Base-by-base conservation (phyloP, 768 basidiomycete genomes). In the Clathrus columnatus region DNA sequence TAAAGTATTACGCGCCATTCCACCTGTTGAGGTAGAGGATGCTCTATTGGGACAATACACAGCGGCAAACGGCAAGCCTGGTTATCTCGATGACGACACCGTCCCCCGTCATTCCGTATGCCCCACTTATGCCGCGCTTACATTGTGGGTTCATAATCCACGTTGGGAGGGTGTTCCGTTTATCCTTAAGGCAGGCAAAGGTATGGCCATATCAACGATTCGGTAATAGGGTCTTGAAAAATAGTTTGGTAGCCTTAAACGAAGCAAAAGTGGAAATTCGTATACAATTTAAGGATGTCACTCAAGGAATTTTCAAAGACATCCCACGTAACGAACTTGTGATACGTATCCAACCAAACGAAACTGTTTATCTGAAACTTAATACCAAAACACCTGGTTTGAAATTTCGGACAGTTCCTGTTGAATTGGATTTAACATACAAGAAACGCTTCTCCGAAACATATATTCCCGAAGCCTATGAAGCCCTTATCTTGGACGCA, bases 141-240 rank as follows among this genome's bases (percentile, higher is more conserved):
- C 87, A 11, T 76, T 98, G 21, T 87, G 83, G 82, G 91, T 99
- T 69, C 79, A 96, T 72, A 96, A 92, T 68, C 92, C 91, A 1
- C 77, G 96, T 58, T 99, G 95, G 95, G 95, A 98, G 69, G 95
- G 95, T 56, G 95, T 99, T 5, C 96, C 95, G 0, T 99, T 98
- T 74, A 92, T 98, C 65, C 77, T 99, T 61, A 97, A 94, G 73
- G 96, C 95, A 21, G 95, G 95, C 51, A 99, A 99, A 80, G 94
- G 93, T 88, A 62, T 57, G 77, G 67, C 26, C 20, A 48, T 55
- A 7, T 32, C 50, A 23, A 36, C 29, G 48, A 28, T 26, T 55
- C 57, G 54, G 28, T 30, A 41, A 44, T 5, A 23, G 51, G 56
- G 50, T 55, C 45, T 41, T 45, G 42, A 30, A 44, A 29, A 52